Conservation (phyloP, 192 early-diverging fungal species). For the Piromyces finnis region DNA sequence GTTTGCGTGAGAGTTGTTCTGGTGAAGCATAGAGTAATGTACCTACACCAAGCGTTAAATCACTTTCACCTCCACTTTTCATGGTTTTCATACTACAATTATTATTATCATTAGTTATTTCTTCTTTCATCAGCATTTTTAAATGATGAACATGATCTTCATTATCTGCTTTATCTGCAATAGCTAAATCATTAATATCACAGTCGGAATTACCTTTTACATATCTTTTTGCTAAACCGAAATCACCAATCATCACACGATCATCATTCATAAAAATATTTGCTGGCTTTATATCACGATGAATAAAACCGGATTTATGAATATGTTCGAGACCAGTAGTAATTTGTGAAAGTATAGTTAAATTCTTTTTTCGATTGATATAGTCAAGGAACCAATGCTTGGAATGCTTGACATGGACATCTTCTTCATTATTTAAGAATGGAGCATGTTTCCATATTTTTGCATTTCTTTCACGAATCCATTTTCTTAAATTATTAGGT, state of each 20-base stretch:
- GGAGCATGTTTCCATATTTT: background rate
- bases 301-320: constrained; percentile 51
- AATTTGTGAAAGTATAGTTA: background rate
- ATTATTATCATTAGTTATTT: background rate
- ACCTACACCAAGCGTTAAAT: constrained; percentile 1
- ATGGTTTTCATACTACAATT: background rate
- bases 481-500: background rate
- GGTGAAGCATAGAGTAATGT: constrained; percentile 3
- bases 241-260: background rate
- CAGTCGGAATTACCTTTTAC: background rate
- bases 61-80: background rate
- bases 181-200: background rate
- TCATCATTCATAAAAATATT: constrained; percentile 20
- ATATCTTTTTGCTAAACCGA: background rate
- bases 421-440: background rate
- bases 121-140: background rate
- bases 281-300: constrained; percentile 56
- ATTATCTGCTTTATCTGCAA: background rate
- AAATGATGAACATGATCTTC: background rate
- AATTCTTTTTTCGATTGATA: background rate
- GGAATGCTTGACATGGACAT: background rate
- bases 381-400: background rate
- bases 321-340: constrained; percentile 45
- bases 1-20: constrained; percentile 4
- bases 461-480: background rate